Evolutionary conservation across 441 rosid species (phyloP).

Genomic region (Euphorbia celastroides): DNA sequence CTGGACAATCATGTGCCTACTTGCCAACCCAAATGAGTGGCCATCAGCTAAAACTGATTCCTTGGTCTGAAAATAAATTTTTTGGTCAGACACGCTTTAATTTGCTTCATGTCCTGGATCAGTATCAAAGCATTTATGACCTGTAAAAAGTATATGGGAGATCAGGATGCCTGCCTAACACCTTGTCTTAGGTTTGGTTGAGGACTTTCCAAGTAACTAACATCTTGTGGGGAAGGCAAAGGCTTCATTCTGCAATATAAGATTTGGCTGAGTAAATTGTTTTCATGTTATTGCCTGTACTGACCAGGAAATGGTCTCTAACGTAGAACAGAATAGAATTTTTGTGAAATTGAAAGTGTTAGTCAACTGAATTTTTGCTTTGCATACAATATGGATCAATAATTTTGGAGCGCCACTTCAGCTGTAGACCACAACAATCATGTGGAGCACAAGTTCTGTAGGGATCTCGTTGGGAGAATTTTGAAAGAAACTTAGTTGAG

Average conservation of each 20-base stretch:
- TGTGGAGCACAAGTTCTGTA: neutral
- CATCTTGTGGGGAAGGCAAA: neutral
- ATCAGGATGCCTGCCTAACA: neutral
- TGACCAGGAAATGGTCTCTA: neutral
- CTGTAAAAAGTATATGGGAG: neutral
- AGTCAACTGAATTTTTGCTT: neutral
- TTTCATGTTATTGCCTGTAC: neutral
- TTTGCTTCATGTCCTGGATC: neutral
- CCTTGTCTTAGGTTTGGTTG: constrained; percentile 6
- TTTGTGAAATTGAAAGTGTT: neutral
- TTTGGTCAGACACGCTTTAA: neutral
- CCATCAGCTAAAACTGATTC: neutral
- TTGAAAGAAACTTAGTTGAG: neutral
- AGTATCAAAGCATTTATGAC: neutral
- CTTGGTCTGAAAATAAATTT: neutral
- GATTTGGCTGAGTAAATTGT: neutral
- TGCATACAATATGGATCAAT: neutral
- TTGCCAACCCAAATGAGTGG: neutral
- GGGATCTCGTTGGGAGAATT: neutral
- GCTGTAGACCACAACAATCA: neutral
- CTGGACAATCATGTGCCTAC: neutral
- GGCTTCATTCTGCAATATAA: neutral
- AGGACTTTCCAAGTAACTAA: neutral
- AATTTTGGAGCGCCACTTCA: neutral
- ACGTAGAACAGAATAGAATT: neutral